Percentiles rank a stretch among this genome's conserved stretches.
Conservation (phyloP, 176 grass and related monocot species). For the Thinopyrum elongatum region DNA sequence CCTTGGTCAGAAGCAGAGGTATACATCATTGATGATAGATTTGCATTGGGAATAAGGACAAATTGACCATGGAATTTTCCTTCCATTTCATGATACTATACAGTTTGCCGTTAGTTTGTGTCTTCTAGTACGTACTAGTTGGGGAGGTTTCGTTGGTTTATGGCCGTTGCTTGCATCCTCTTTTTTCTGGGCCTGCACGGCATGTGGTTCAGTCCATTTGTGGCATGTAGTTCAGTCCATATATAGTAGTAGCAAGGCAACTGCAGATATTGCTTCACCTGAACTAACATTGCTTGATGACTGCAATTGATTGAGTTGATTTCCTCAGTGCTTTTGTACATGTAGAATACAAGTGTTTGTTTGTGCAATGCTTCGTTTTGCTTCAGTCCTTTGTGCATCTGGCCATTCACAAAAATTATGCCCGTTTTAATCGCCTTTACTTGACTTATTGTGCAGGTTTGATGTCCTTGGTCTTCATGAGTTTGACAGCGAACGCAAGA, state of each 20-base stretch:
- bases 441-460: conserved; percentile 52
- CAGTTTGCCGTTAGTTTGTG: not conserved
- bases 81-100: not conserved
- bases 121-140: not conserved
- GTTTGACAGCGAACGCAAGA: conserved; percentile 92
- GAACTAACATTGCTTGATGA: conserved; percentile 4
- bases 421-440: not conserved
- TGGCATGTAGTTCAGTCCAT: not conserved
- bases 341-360: not conserved
- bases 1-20: conserved; percentile 81
- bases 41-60: conserved; percentile 13
- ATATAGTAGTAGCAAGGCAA: not conserved
- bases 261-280: conserved; percentile 16
- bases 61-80: not conserved
- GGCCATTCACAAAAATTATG: not conserved
- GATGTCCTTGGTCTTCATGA: conserved; percentile 95
- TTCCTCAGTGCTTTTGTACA: not conserved
- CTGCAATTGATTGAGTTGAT: not conserved
- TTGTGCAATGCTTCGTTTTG: not conserved
- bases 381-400: not conserved
- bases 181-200: not conserved
- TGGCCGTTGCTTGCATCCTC: conserved; percentile 22
- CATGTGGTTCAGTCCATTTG: not conserved
- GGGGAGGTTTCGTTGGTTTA: conserved; percentile 24
- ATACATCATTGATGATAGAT: conserved; percentile 27